These are phyloP conservation scores for Monosporascus sp. DNA, from an alignment of 2,329 filamentous ascomycete species.

Conservation along the genomic window DNA sequence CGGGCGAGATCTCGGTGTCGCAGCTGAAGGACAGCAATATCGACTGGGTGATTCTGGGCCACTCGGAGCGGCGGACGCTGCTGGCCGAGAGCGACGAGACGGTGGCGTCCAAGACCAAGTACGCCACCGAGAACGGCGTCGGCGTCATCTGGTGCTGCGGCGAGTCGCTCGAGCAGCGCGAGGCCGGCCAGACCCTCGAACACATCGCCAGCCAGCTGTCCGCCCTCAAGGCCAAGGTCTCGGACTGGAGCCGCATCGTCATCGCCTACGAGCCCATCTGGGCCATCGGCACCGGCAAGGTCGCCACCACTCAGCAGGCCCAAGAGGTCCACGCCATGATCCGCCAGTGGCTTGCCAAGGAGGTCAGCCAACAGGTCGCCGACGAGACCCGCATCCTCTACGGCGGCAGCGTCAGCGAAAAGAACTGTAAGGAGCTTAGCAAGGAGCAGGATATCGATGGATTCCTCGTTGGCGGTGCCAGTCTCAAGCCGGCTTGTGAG, in stretches of 20 bases:
- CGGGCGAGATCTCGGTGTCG: constrained; percentile 87
- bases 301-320: constrained; percentile 81
- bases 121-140: constrained; percentile 78
- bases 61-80: constrained; percentile 91
- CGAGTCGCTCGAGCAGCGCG: constrained; percentile 89
- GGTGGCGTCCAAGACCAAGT: constrained; percentile 91
- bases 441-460: constrained; percentile 95
- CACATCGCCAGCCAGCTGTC: constrained; percentile 81
- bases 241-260: constrained; percentile 91
- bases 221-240: constrained; percentile 69
- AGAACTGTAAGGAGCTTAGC: constrained; percentile 92
- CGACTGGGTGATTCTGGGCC: constrained; percentile 86
- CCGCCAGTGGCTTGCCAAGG: constrained; percentile 77
- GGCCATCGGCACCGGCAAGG: constrained; percentile 91
- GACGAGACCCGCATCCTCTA: constrained; percentile 93
- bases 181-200: constrained; percentile 77
- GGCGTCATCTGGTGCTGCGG: constrained; percentile 96
- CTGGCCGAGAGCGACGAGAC: constrained; percentile 81
- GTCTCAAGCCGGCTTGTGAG: constrained; percentile 92
- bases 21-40: constrained; percentile 88
- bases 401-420: constrained; percentile 93
- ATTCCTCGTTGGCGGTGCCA: constrained; percentile 94
- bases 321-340: constrained; percentile 93
- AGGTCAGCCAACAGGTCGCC: constrained; percentile 68
- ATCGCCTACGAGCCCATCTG: constrained; percentile 99